These are phyloP conservation scores for Cyberlindnera xylosilytica DNA, from an alignment of 805 yeast species.

Conservation along the genomic window DNA sequence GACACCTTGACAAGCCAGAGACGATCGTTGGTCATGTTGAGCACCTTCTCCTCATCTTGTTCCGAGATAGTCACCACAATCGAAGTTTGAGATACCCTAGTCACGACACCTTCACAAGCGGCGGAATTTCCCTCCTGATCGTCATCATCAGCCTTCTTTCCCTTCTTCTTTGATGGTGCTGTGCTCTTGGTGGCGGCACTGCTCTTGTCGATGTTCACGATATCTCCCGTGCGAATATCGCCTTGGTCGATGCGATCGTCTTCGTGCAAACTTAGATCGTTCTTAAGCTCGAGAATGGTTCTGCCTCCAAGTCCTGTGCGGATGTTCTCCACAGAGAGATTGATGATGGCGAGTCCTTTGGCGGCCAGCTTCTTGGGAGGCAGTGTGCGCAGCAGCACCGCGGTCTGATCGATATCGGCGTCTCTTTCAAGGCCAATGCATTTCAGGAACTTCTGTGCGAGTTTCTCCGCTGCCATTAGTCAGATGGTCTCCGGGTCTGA, in stretches of 20 bases:
- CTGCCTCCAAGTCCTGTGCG: constrained; percentile 82
- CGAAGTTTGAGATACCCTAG: constrained; percentile 44
- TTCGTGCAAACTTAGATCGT: constrained; percentile 46
- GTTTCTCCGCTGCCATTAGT: constrained; percentile 2
- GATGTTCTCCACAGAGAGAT: constrained; percentile 56
- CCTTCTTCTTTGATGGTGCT: constrained; percentile 12
- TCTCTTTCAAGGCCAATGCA: constrained; percentile 19
- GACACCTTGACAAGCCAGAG: constrained; percentile 58
- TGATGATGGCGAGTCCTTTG: constrained; percentile 73
- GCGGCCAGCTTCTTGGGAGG: constrained; percentile 65
- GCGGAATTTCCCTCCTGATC: constrained; percentile 19
- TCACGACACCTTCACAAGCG: constrained; percentile 61
- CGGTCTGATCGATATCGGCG: constrained; percentile 26
- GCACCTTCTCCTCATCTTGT: constrained; percentile 45
- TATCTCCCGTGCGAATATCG: constrained; percentile 69
- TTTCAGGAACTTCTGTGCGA: constrained; percentile 19
- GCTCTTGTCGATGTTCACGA: constrained; percentile 56
- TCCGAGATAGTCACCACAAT: constrained; percentile 64
- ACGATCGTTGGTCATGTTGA: constrained; percentile 41
- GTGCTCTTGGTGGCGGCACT: constrained; percentile 10
- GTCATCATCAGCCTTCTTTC: constrained; percentile 20
- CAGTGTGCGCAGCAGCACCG: constrained; percentile 39
- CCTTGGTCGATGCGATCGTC: constrained; percentile 41
- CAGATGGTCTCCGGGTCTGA: too few species aligned
- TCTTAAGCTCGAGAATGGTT: constrained; percentile 56